Percentiles rank a stretch among this genome's conserved stretches.
These are phyloP conservation scores for Tricholomella constricta DNA, from an alignment of 768 basidiomycete genomes.

Conservation along the genomic window DNA sequence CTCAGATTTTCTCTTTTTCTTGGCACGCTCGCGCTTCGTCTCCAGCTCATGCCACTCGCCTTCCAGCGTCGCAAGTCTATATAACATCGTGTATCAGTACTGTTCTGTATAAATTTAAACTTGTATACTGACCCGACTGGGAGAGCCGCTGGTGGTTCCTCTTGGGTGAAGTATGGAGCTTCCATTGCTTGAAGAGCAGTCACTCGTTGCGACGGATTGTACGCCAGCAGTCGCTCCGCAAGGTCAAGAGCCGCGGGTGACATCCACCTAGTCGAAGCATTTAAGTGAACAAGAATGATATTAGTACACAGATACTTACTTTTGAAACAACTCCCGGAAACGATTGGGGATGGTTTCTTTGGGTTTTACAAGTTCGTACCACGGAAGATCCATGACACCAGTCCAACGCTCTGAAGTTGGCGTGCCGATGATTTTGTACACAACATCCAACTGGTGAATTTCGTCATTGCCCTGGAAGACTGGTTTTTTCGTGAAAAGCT, in stretches of 20 bases:
- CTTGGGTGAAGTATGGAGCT: slow-evolving; percentile 81
- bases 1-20: slow-evolving; percentile 73
- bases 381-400: slow-evolving; percentile 80
- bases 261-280: slow-evolving; percentile 65
- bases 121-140: slow-evolving; percentile 71
- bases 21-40: slow-evolving; percentile 88
- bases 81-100: slow-evolving; percentile 2
- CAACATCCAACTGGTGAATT: slow-evolving; percentile 93
- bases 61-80: slow-evolving; percentile 74
- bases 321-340: slow-evolving; percentile 84
- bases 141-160: slow-evolving; percentile 70
- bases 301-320: slow-evolving; percentile 47
- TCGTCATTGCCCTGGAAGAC: slow-evolving; percentile 99
- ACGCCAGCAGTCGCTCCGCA: slow-evolving; percentile 78
- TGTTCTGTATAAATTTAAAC: slow-evolving; percentile 1
- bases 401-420: slow-evolving; percentile 85
- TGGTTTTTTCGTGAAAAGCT: slow-evolving; percentile 92
- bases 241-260: slow-evolving; percentile 86
- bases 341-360: slow-evolving; percentile 70
- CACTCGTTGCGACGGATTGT: slow-evolving; percentile 76
- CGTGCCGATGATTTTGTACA: slow-evolving; percentile 90
- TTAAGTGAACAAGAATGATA: neutral
- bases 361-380: slow-evolving; percentile 98
- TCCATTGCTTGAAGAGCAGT: slow-evolving; percentile 81
- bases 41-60: slow-evolving; percentile 99